These are phyloP conservation scores for Carpediemonas membranifera DNA, from an alignment of 78 protist genomes.

Conservation along the genomic window DNA sequence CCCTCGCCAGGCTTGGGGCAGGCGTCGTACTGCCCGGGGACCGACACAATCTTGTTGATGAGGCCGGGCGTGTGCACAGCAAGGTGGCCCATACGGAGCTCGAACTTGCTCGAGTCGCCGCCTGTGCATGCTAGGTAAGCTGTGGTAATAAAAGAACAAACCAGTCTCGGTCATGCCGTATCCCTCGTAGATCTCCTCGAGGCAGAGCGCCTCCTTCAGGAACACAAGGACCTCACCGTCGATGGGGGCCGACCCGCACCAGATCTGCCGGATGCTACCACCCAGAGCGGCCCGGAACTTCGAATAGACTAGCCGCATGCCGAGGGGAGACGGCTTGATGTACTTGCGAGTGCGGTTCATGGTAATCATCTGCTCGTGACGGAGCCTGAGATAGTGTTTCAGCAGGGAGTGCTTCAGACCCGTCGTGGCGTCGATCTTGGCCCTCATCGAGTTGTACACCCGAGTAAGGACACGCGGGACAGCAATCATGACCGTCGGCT, in stretches of 20 bases:
- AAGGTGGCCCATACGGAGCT: neutral
- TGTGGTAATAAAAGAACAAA: neutral
- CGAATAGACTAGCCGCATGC: neutral
- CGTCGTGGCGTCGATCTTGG: neutral
- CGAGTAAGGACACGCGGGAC: slow-evolving; percentile 70
- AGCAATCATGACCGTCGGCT: slow-evolving; percentile 74
- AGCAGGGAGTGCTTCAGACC: neutral
- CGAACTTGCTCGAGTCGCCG: too few species aligned
- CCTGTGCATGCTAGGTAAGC: too few species aligned
- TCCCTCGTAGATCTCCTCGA: slow-evolving; percentile 13
- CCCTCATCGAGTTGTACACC: neutral
- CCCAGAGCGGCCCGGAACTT: neutral
- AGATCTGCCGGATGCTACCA: neutral
- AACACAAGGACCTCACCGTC: neutral
- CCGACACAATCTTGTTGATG: neutral
- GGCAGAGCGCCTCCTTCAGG: neutral
- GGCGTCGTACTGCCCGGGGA: neutral
- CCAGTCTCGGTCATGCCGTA: slow-evolving; percentile 34
- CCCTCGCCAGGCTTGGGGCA: neutral
- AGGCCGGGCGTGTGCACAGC: neutral
- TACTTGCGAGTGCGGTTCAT: neutral
- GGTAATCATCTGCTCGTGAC: neutral
- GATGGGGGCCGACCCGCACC: slow-evolving; percentile 10
- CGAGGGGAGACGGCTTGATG: neutral
- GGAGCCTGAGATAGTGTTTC: neutral